phyloP scores from a whole-genome alignment of 441 rosid genomes.

The Bruguiera hainesii region DNA sequence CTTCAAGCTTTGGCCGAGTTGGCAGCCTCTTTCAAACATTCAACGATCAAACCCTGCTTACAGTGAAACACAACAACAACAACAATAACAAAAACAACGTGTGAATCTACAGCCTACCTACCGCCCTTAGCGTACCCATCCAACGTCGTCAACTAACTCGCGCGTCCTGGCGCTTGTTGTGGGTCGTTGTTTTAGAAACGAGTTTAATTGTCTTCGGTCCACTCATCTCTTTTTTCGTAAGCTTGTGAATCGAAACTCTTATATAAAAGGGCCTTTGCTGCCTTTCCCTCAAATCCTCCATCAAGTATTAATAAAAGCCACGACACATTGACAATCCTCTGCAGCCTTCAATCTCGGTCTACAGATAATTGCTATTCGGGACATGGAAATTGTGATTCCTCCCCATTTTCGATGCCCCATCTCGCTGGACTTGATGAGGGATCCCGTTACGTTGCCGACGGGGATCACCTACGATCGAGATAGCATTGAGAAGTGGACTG shows the following conservation, averaged over 20 bases:
- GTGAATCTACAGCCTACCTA: no score
- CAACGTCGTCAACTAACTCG: no score
- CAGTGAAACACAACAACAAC: not conserved
- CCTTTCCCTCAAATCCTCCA: no score
- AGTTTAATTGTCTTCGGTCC: not conserved
- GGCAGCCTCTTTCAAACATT: conserved; percentile 4
- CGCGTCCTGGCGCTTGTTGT: not conserved
- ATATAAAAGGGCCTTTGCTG: no score
- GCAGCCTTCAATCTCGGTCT: not conserved
- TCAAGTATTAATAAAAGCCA: not conserved
- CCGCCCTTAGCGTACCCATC: no score
- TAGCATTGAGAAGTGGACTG: conserved; percentile 38
- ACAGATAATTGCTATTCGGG: not conserved
- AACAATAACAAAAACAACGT: no score
- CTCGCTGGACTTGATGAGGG: conserved; percentile 35
- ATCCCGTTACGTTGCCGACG: conserved; percentile 26
- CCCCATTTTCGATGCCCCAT: conserved; percentile 32
- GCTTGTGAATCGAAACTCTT: no score
- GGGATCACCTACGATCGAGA: conserved; percentile 38
- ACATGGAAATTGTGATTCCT: conserved; percentile 24
- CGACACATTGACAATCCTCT: not conserved
- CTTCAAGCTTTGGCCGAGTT: no score
- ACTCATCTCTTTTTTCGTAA: not conserved
- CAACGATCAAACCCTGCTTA: conserved; percentile 22
- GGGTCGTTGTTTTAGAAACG: no score